Evolutionary conservation across 805 yeast genomes (phyloP), one percentile per base, ranked within the genome.

Genomic region (Novakomyces olei): DNA sequence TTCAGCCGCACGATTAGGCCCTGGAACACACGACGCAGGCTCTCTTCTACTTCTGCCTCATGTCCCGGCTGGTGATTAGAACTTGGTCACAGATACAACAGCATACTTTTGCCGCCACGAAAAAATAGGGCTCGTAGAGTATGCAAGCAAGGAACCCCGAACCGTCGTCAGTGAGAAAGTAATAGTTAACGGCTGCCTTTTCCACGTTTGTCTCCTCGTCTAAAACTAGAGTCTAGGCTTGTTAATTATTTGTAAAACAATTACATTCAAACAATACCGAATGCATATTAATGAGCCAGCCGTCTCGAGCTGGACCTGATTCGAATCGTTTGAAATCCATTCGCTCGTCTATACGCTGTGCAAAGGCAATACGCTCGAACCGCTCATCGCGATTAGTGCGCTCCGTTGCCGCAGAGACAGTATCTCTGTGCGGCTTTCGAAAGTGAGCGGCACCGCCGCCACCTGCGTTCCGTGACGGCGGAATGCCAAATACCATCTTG

Each of bases 261-360:
- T n/a, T n/a, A n/a, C 26, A 15, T 32, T 35, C 4, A 37, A 23
- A 30, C 1, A 76, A 60, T 1, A 92, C 78, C 2, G 92, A 69
- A 55, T 85, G 98, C 88, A 88, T 80, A 47, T 88, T 91, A 27
- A 75, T 66, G 34, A 88, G 57, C 98, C 98, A 88, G 28, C 98
- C 99, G 12, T 66, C 65, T 36, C 65, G 63, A 30, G 61, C 50
- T 23, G 91, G 67, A 19, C 93, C 79, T 39, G 71, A 54, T 32
- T 73, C 78, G 39, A 61, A 70, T 32, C 88, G 60, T 28, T 73
- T 78, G 48, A 88, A 88, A 8, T 96, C 98, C 88, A 91, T 80
- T 36, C 66, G 52, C 1, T 71, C 49, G 46, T 85, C 98, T 6
- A 83, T 57, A 19, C 62, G 60, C 45, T 81, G 92, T 5, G 68